Percentiles rank a stretch among this genome's conserved stretches.
Evolutionary conservation across 2,329 filamentous ascomycete genomes (phyloP).

Genomic region (Coniochaeta prunicola): DNA sequence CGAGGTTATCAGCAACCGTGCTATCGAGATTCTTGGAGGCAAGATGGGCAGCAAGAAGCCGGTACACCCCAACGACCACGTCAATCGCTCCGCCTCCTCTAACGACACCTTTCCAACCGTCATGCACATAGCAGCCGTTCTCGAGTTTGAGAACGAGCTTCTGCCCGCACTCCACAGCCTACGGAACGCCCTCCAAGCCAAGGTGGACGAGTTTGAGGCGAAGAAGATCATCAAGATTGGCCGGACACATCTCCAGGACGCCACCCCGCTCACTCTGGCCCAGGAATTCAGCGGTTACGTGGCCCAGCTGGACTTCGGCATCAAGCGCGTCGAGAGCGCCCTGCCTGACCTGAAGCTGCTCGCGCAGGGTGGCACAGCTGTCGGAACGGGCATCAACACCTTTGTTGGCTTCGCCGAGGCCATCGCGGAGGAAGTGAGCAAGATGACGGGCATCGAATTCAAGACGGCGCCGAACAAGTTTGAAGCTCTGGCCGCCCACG

Average conservation of each 20-base stretch:
- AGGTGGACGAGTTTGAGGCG: slow-evolving; percentile 78
- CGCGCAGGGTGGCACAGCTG: slow-evolving; percentile 92
- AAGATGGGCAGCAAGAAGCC: slow-evolving; percentile 95
- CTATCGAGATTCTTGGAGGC: slow-evolving; percentile 94
- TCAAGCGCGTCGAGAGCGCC: slow-evolving; percentile 75
- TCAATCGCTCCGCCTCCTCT: slow-evolving; percentile 97
- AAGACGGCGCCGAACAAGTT: slow-evolving; percentile 99
- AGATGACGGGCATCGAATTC: slow-evolving; percentile 90
- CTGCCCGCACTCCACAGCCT: slow-evolving; percentile 78
- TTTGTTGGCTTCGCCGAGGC: slow-evolving; percentile 93
- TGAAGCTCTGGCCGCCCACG: slow-evolving; percentile 90
- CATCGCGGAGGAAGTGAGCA: slow-evolving; percentile 83
- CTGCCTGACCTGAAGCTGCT: slow-evolving; percentile 81
- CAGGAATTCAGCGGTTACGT: slow-evolving; percentile 99
- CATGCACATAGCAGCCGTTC: slow-evolving; percentile 97
- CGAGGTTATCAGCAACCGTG: slow-evolving; percentile 98
- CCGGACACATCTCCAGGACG: slow-evolving; percentile 93
- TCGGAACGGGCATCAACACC: slow-evolving; percentile 96
- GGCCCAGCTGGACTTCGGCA: slow-evolving; percentile 84
- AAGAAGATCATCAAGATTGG: slow-evolving; percentile 98
- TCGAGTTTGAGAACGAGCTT: slow-evolving; percentile 83
- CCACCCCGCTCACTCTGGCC: slow-evolving; percentile 87
- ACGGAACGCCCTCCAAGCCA: slow-evolving; percentile 75
- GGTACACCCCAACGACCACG: slow-evolving; percentile 98
- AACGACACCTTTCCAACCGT: slow-evolving; percentile 99